Conservation (phyloP, 2,329 filamentous ascomycete genomes). For the Fusarium sp. region DNA sequence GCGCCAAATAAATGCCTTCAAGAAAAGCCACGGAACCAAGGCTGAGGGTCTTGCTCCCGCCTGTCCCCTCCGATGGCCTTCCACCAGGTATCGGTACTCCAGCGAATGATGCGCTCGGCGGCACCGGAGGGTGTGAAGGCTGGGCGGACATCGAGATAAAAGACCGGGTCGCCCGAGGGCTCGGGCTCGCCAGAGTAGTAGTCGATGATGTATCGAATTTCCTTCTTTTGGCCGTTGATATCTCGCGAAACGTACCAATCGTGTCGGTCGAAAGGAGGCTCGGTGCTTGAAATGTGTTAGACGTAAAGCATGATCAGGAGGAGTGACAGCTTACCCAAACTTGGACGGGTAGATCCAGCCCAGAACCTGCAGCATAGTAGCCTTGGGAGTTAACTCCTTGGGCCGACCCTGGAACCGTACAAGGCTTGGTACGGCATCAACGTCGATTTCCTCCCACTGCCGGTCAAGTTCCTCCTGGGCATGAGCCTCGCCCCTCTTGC, state of each 20-base stretch:
- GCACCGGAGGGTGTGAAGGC: slow-evolving; percentile 83
- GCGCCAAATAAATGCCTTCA: slow-evolving; percentile 26
- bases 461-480: slow-evolving; percentile 55
- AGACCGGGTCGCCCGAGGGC: slow-evolving; percentile 88
- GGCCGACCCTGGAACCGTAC: slow-evolving; percentile 90
- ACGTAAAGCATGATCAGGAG: neutral
- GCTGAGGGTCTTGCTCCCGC: slow-evolving; percentile 56
- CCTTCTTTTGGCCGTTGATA: slow-evolving; percentile 71
- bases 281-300: slow-evolving; percentile 61
- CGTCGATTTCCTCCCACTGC: slow-evolving; percentile 57
- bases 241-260: slow-evolving; percentile 93
- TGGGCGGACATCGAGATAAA: slow-evolving; percentile 93
- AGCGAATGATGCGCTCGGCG: slow-evolving; percentile 83
- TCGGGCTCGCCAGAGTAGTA: slow-evolving; percentile 90
- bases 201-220: slow-evolving; percentile 95
- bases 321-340: slow-evolving; percentile 69
- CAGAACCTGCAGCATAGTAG: slow-evolving; percentile 81
- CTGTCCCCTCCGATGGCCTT: slow-evolving; percentile 78
- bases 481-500: slow-evolving; percentile 76
- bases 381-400: slow-evolving; percentile 90
- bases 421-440: slow-evolving; percentile 72
- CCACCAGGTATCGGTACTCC: slow-evolving; percentile 96
- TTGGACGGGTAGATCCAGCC: slow-evolving; percentile 80
- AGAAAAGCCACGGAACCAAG: slow-evolving; percentile 45
- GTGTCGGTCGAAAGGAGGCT: slow-evolving; percentile 93